Evolutionary conservation across 768 basidiomycete genomes (phyloP), one percentile per base, ranked within the genome.

Genomic region (Rhodotorula toruloides): DNA sequence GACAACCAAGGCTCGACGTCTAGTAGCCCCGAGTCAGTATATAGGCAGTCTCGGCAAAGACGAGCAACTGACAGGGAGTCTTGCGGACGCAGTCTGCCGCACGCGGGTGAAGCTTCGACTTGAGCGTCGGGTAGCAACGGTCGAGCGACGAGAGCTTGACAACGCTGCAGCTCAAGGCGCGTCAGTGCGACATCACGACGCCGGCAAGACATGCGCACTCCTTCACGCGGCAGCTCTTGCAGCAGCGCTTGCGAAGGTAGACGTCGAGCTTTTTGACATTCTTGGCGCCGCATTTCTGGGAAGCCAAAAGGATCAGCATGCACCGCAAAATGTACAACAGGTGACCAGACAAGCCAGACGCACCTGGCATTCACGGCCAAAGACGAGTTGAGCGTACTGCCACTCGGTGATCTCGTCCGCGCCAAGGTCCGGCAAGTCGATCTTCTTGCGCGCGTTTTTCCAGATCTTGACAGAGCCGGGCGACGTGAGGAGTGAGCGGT

Each of bases 321-420:
- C n/a, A n/a, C n/a, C n/a, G n/a, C n/a, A n/a, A n/a, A n/a, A n/a
- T n/a, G n/a, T n/a, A n/a, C n/a, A n/a, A 11, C 27, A 31, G 27
- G 13, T 4, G 12, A 29, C 25, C n/a, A 27, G 25, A 27, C 4
- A 16, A 29, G 27, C 14, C 4, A 22, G 8, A 25, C 54, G 34
- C 32, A 63, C 54, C 48, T 61, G 48, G 32, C 54, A 58, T n/a
- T 21, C 29, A 62, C 56, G 75, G 73, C 16, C 54, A 36, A 58
- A 66, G 3, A 64, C 42, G 53, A 61, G 52, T 4, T 29, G 31
- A 4, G 50, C 54, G 31, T 67, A 58, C n/a, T 46, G 50, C 10
- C 37, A n/a, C n/a, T 63, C 56, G 29, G 31, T 42, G 9, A 53
- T 43, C 32, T 55, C 54, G 17, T 19, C 46, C 2, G 29, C 32